A percentile compares a stretch with the other conserved stretches of the same genome.
phyloP scores from a whole-genome alignment of 2,329 filamentous ascomycete genomes.

The Colletotrichum sp. region DNA sequence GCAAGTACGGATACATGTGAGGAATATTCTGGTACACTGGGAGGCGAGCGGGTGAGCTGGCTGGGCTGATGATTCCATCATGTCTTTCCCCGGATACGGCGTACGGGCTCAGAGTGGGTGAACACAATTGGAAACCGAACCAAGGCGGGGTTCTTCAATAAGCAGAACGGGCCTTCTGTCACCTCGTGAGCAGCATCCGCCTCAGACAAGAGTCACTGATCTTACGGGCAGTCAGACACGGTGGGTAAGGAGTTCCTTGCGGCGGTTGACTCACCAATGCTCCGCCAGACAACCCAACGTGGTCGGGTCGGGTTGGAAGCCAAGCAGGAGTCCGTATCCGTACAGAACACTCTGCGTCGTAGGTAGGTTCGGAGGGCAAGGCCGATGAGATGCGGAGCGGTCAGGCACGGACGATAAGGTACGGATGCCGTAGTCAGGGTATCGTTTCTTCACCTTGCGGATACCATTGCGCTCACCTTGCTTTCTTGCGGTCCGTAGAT shows the following conservation, averaged over 20 bases:
- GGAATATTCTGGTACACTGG: neutral
- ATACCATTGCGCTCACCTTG: neutral
- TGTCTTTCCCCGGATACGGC: neutral
- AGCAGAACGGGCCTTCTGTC: neutral
- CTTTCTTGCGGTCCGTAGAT: neutral
- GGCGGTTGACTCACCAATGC: neutral
- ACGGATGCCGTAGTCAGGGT: neutral
- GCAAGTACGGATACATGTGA: neutral
- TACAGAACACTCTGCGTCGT: neutral
- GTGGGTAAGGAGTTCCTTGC: neutral
- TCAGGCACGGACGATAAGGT: neutral
- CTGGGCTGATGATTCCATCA: neutral
- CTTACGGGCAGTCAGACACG: neutral
- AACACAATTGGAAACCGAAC: neutral
- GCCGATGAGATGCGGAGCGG: neutral
- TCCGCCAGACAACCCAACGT: neutral
- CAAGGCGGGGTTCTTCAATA: neutral
- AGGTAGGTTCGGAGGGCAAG: neutral
- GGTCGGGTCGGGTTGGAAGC: neutral
- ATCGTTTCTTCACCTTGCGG: neutral
- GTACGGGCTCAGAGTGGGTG: neutral
- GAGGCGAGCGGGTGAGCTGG: neutral
- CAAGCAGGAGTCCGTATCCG: neutral
- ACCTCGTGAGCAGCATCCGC: neutral
- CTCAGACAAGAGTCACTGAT: neutral